Evolutionary conservation across 768 basidiomycete genomes (phyloP), one percentile per base, ranked within the genome.

Genomic region (Dictyophora rubrovolvata): DNA sequence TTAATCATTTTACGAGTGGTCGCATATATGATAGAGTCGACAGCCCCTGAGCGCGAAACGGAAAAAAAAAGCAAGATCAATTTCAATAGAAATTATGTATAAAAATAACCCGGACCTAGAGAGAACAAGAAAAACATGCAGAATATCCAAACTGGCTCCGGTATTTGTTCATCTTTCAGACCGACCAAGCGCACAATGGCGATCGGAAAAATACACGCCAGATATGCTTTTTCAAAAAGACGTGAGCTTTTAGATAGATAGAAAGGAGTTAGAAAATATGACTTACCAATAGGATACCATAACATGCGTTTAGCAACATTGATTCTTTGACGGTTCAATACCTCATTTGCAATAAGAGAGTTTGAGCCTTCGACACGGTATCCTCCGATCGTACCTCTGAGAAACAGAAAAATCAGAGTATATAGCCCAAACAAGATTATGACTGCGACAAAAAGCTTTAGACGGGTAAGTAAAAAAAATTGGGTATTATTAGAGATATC

Each of bases 271-370:
- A 12, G 23, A 12, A 35, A 11, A 42, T 42, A 42, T 21, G 34
- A 51, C 16, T 51, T 42, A 59, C 57, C 57, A 22, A 59, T 17
- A 22, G 57, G 57, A 36, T 59, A 59, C 57, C 57, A 59, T 17
- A 59, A 46, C 57, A 59, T 59, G n/a, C 57, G 57, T n/a, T 59
- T 59, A 21, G 57, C 57, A 51, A 59, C 36, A n/a, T 37, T 37
- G n/a, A 59, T 21, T 35, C 57, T 28, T 18, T 59, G 49, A 16
- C 50, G 48, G 18, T 33, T 22, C n/a, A 59, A 36, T 1, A 59
- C 49, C 33, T 59, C 57, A 12, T 59, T 51, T 22, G 28, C 33
- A 21, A 46, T 22, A 23, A 18, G 33, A 11, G 50, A n/a, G 5
- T 59, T n/a, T 10, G 22, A n/a, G 28, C 57, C 57, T 20, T 50